Evolutionary conservation across 2,329 filamentous ascomycete genomes (phyloP), one percentile per base, ranked within the genome.

Genomic region (Ceratocystis albifundus): DNA sequence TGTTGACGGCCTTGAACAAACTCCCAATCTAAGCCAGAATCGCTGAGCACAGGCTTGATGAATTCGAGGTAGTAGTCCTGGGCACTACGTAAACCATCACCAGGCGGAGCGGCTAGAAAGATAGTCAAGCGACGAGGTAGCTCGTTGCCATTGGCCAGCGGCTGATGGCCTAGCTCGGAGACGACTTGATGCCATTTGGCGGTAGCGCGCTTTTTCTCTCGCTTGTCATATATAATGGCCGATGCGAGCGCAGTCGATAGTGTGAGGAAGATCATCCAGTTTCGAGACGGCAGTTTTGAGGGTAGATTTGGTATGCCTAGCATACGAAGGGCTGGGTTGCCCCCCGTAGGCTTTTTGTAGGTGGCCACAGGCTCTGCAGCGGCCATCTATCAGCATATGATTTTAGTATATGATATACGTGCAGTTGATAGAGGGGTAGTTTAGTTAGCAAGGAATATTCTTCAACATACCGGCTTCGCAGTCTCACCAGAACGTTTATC

Each of bases 11-110:
- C 94, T 76, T 97, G 93, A 4, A 97, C 84, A 67, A 96, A 95
- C 72, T 96, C 93, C 86, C 95, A 97, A 75, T 99, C 94, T 73
- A 97, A 78, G 0, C 92, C 92, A 1, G 90, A 93, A 1, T 90
- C 88, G 3, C 94, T 89, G 48, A 99, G 78, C 30, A 99, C 83
- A 1, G 94, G 94, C 79, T 97, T 97, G 55, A 96, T 84, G 74
- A 96, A 99, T 74, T 96, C 90, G 72, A 91, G 87, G 76, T 96
- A 99, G 76, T 97, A 92, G 71, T 97, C 91, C 71, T 96, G 88
- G n/a, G 92, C 89, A 53, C 84, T 77, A 66, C 91, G 84, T 65
- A 97, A 78, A 4, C 90, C 88, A 76, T 97, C 93, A 12, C 88
- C 90, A 0, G 94, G 94, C 4, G 94, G 92, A 3, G 88, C 87